Evolutionary conservation across 345 rosid species (phyloP).

Genomic region (Pugionium dolabratum): DNA sequence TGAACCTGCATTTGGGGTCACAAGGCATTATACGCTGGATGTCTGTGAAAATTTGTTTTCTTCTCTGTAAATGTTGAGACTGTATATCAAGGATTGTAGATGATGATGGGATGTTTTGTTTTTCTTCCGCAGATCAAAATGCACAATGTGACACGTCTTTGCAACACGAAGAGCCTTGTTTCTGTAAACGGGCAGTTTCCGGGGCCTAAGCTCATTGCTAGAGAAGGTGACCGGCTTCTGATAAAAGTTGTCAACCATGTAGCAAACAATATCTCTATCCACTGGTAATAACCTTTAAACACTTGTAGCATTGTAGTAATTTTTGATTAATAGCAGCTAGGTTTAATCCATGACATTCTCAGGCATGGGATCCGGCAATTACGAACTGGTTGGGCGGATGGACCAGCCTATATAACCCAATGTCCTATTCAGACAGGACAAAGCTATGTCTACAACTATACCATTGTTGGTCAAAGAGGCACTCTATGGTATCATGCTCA

Average conservation of each 20-base stretch:
- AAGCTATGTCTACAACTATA: conserved; percentile 69
- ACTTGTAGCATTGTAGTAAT: conserved; percentile 6
- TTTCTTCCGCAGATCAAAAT: conserved; percentile 47
- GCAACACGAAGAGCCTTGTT: conserved; percentile 67
- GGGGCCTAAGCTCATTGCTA: conserved; percentile 64
- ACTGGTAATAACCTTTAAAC: conserved; percentile 51
- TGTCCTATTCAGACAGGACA: conserved; percentile 74
- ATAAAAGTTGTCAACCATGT: conserved; percentile 74
- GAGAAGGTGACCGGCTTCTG: conserved; percentile 71
- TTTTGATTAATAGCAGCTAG: conserved; percentile 22
- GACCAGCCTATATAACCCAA: conserved; percentile 72
- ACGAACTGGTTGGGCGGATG: conserved; percentile 80
- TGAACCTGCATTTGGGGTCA: conserved; percentile 50
- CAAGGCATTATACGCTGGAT: conserved; percentile 73
- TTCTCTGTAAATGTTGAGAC: conserved; percentile 9
- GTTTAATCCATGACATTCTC: conserved; percentile 18
- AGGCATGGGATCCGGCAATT: conserved; percentile 81
- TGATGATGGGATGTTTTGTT: conserved; percentile 6
- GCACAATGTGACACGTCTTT: conserved; percentile 65
- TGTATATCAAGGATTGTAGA: not conserved
- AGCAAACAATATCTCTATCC: conserved; percentile 61
- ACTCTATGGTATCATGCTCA: conserved; percentile 80
- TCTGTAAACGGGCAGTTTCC: conserved; percentile 74
- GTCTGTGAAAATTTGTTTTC: conserved; percentile 43
- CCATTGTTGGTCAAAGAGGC: conserved; percentile 72